phyloP scores from a whole-genome alignment of 176 grass and related monocot species.

The Oryza glaberrima region DNA sequence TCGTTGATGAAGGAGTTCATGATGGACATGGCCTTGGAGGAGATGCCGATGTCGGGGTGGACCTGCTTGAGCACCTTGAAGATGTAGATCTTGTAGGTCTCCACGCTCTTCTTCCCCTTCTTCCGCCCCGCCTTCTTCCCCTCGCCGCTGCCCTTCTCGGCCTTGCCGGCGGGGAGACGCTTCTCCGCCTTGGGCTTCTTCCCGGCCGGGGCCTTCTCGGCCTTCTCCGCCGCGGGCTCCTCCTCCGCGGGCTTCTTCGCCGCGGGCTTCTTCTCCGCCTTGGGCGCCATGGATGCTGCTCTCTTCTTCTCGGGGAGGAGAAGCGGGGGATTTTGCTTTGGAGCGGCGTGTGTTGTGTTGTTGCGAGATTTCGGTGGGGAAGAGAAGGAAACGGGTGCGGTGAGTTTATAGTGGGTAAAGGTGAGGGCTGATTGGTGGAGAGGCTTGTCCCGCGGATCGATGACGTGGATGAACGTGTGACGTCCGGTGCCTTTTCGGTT shows the following conservation, averaged over 20 bases:
- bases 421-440: conserved; percentile 26
- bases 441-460: not conserved
- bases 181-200: conserved; percentile 50
- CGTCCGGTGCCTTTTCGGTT: fast-evolving
- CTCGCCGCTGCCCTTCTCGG: conserved; percentile 30
- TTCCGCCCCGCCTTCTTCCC: conserved; percentile 38
- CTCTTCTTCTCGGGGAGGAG: not conserved
- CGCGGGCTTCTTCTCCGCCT: conserved; percentile 41
- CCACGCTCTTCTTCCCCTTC: conserved; percentile 50
- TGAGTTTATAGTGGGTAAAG: not conserved
- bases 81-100: conserved; percentile 88
- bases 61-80: conserved; percentile 87
- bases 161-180: conserved; percentile 27
- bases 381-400: no score
- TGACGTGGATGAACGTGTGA: not conserved
- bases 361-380: not conserved
- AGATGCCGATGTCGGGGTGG: conserved; percentile 74
- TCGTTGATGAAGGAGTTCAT: conserved; percentile 97
- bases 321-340: not conserved
- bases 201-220: conserved; percentile 12
- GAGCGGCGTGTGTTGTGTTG: not conserved
- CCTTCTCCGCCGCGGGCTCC: conserved; percentile 35
- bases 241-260: conserved; percentile 50
- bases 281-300: conserved; percentile 20
- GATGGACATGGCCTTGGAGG: conserved; percentile 86